A percentile compares a stretch with the other conserved stretches of the same genome.
Conservation (phyloP, 108 stramenopile genomes). For the Fistulifera solaris region DNA sequence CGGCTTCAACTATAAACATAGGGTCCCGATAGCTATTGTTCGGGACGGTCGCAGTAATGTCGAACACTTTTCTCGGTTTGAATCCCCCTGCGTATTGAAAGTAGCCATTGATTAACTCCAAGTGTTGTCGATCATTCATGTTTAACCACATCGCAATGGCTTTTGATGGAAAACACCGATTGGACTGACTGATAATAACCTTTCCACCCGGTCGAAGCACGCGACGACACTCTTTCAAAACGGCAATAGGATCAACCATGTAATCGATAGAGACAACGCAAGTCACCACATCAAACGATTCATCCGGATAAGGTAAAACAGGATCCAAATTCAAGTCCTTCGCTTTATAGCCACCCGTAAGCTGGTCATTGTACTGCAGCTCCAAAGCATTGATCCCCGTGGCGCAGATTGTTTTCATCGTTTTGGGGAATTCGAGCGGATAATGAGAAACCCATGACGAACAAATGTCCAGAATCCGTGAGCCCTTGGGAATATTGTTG, state of each 20-base stretch:
- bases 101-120: slow-evolving; percentile 84
- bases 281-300: slow-evolving; percentile 86
- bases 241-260: slow-evolving; percentile 75
- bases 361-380: slow-evolving; percentile 84
- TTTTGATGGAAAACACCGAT: slow-evolving; percentile 91
- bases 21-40: slow-evolving; percentile 50
- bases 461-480: slow-evolving; percentile 89
- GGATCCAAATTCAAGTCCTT: slow-evolving; percentile 83
- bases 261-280: slow-evolving; percentile 95
- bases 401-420: slow-evolving; percentile 65
- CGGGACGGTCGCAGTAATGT: slow-evolving; percentile 64
- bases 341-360: slow-evolving; percentile 76
- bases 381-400: slow-evolving; percentile 88
- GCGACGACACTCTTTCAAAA: slow-evolving; percentile 81
- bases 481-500: slow-evolving; percentile 55
- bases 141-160: slow-evolving; percentile 89
- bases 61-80: slow-evolving; percentile 49
- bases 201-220: slow-evolving; percentile 87
- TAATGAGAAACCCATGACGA: slow-evolving; percentile 85
- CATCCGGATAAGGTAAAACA: slow-evolving; percentile 61
- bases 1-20: slow-evolving; percentile 71
- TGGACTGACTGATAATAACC: slow-evolving; percentile 86
- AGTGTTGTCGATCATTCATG: slow-evolving; percentile 90
- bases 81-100: slow-evolving; percentile 78
- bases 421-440: slow-evolving; percentile 66